Evolutionary conservation across 306 rosid species (phyloP).

Genomic region (Malus orientalis): DNA sequence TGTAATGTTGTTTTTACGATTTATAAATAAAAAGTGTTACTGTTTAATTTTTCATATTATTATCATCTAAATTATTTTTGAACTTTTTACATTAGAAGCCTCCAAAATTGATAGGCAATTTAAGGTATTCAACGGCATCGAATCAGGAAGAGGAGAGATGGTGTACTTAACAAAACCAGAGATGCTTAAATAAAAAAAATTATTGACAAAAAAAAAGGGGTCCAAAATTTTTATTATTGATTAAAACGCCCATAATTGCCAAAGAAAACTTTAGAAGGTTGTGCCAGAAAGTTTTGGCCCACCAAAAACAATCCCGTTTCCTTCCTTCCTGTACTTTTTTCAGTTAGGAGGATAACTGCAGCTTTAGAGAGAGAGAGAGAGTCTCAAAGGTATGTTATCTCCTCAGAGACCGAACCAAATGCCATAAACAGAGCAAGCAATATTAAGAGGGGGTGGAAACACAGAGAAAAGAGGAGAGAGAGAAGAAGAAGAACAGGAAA

Average conservation of each 20-base stretch:
- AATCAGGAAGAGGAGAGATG: not conserved
- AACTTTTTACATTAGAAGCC: too few species aligned
- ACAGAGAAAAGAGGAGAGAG: constrained; percentile 4
- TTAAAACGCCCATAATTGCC: not conserved
- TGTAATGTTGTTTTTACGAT: too few species aligned
- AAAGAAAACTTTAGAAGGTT: constrained; percentile 15
- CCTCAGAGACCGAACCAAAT: constrained; percentile 26
- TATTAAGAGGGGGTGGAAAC: constrained; percentile 1
- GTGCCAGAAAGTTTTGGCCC: constrained; percentile 36
- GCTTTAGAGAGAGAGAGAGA: not conserved
- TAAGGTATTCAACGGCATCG: not conserved
- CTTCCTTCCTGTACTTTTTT: constrained; percentile 8
- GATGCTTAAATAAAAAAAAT: not conserved
- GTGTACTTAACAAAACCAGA: not conserved
- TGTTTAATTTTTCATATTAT: too few species aligned
- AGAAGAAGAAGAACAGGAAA: not conserved
- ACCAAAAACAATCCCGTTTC: constrained; percentile 15
- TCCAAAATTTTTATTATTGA: not conserved
- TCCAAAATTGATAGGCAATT: not conserved
- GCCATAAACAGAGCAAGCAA: constrained; percentile 29
- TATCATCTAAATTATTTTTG: too few species aligned
- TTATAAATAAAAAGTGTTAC: too few species aligned
- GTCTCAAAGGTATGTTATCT: constrained; percentile 8
- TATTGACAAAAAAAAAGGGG: too few species aligned
- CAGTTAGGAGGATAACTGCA: constrained; percentile 17